Evolutionary conservation across 1,284 basidiomycete species (phyloP).

Genomic region (Trametes versicolor): DNA sequence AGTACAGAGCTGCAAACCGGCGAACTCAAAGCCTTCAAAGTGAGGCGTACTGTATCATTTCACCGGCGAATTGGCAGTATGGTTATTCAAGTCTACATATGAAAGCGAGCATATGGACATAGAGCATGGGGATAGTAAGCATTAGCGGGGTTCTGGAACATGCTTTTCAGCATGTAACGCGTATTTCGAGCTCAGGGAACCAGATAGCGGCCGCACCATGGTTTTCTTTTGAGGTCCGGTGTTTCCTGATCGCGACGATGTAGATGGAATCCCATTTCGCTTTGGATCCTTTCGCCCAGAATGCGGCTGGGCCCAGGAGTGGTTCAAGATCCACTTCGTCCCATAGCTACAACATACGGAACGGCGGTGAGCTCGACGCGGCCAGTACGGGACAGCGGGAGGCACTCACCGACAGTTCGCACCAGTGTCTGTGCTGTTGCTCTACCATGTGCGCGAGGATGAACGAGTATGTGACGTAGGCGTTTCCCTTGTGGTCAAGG

Average conservation of each 20-base stretch:
- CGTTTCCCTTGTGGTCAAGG: background rate
- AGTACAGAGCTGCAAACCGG: no score
- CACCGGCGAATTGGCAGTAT: no score
- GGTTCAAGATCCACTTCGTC: slow-evolving; percentile 8
- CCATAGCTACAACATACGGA: background rate
- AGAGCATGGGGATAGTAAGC: background rate
- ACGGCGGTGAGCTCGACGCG: background rate
- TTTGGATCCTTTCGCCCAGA: slow-evolving; percentile 5
- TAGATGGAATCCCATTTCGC: slow-evolving; percentile 5
- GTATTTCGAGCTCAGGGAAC: slow-evolving; percentile 12
- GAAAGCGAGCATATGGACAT: background rate
- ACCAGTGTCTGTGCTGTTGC: slow-evolving; percentile 10
- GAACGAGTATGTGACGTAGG: background rate
- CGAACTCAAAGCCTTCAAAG: no score
- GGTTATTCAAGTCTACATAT: background rate
- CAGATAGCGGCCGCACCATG: slow-evolving; percentile 3
- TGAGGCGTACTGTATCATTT: no score
- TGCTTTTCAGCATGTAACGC: background rate
- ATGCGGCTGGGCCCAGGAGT: background rate
- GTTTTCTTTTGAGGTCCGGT: background rate
- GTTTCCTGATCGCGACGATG: slow-evolving; percentile 7
- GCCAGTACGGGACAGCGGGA: background rate
- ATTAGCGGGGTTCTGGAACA: no score
- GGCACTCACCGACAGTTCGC: background rate
- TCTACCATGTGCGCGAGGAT: slow-evolving; percentile 8